A percentile compares a stretch with the other conserved stretches of the same genome.
Conservation (phyloP, 2,329 filamentous ascomycete genomes). For the Orbilia blumenaviensis region DNA sequence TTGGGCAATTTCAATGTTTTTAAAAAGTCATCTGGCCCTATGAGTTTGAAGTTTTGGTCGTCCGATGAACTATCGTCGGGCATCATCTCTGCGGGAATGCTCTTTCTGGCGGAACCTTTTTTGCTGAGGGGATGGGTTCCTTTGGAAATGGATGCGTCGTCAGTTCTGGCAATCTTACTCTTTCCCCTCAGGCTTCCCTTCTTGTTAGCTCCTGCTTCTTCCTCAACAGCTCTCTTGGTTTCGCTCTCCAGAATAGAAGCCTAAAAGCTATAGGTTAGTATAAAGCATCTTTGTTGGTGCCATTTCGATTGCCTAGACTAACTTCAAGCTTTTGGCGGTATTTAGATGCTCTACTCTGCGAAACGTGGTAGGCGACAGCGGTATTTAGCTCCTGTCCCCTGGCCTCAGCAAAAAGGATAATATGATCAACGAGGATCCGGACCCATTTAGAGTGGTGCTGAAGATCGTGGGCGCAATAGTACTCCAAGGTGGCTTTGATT, state of each 20-base stretch:
- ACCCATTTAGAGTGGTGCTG: constrained; percentile 38
- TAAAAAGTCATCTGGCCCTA: constrained; percentile 38
- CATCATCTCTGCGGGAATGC: not conserved
- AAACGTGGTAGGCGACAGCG: constrained; percentile 39
- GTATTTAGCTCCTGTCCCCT: constrained; percentile 25
- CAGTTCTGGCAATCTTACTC: constrained; percentile 33
- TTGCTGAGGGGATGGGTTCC: constrained; percentile 37
- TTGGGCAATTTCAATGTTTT: constrained; percentile 27
- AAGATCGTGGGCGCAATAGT: constrained; percentile 39
- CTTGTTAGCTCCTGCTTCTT: not conserved
- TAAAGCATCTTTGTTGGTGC: not conserved
- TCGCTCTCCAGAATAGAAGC: constrained; percentile 18
- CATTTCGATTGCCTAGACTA: not conserved
- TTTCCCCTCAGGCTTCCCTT: constrained; percentile 38
- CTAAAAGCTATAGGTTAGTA: not conserved
- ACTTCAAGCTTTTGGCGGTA: constrained; percentile 46
- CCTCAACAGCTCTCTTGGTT: constrained; percentile 3
- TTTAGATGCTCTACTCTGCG: constrained; percentile 29
- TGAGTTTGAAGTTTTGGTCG: constrained; percentile 29
- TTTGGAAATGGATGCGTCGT: constrained; percentile 36
- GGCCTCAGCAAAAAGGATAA: constrained; percentile 30
- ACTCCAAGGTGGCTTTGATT: constrained; percentile 38
- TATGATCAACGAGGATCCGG: constrained; percentile 37
- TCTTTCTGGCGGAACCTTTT: not conserved
- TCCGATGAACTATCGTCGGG: not conserved